Evolutionary conservation across 1,284 basidiomycete genomes (phyloP).

Genomic region (Limonomyces culmigenus): DNA sequence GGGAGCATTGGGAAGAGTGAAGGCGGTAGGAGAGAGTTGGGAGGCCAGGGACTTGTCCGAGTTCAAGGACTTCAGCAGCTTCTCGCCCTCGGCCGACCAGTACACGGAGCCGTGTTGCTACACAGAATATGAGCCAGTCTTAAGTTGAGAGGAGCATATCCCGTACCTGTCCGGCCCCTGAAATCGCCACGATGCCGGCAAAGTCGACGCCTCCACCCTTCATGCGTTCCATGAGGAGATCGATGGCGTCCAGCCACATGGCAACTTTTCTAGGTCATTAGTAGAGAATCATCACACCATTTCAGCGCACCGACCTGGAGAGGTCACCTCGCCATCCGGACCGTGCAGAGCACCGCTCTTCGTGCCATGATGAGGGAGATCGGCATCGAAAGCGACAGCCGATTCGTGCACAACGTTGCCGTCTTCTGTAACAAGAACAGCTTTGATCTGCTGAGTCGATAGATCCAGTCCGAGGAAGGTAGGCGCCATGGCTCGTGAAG

Average conservation of each 20-base stretch:
- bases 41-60: slow-evolving; percentile 28
- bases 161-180: slow-evolving; percentile 53
- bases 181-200: slow-evolving; percentile 40
- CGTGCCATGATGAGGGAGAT: slow-evolving; percentile 61
- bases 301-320: too few relatives aligned
- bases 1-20: slow-evolving; percentile 56
- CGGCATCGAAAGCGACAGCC: slow-evolving; percentile 67
- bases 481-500: too few relatives aligned
- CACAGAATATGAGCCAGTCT: slow-evolving; percentile 1
- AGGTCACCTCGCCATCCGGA: slow-evolving; percentile 34
- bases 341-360: slow-evolving; percentile 57
- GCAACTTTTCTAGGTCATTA: too few relatives aligned
- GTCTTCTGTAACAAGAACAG: slow-evolving; percentile 44
- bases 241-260: slow-evolving; percentile 77
- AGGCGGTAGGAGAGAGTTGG: slow-evolving; percentile 47
- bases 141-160: not conserved
- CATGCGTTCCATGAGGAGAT: slow-evolving; percentile 60
- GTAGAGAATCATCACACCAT: too few relatives aligned
- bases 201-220: slow-evolving; percentile 42
- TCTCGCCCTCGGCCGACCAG: slow-evolving; percentile 49
- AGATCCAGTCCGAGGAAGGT: slow-evolving; percentile 80
- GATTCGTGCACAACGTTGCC: slow-evolving; percentile 53
- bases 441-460: slow-evolving; percentile 80
- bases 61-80: slow-evolving; percentile 37
- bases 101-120: slow-evolving; percentile 89